phyloP scores from a whole-genome alignment of 345 rosid genomes.

The Linum lewisii region DNA sequence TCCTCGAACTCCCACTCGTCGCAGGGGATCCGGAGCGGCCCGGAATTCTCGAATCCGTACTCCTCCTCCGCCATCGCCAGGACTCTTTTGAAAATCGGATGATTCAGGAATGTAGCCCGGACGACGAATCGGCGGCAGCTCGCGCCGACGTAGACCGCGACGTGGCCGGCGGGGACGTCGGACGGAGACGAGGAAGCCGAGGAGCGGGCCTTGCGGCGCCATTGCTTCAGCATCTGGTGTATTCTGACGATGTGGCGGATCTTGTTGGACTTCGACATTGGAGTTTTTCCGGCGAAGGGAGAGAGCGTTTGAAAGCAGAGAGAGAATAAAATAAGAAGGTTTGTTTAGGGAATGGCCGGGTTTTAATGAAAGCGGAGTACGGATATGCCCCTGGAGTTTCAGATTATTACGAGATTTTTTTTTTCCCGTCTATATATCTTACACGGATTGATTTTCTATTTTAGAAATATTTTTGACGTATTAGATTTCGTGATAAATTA shows the following conservation, averaged over 20 bases:
- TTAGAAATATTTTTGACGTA: too few relatives aligned
- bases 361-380: neutral
- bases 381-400: constrained; percentile 3
- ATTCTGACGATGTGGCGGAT: constrained; percentile 66
- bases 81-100: constrained; percentile 60
- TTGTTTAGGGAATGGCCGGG: neutral
- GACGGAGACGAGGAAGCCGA: constrained; percentile 3
- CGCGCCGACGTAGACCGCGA: constrained; percentile 65
- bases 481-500: too few relatives aligned
- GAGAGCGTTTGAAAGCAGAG: neutral
- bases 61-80: constrained; percentile 79
- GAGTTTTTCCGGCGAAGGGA: constrained; percentile 2
- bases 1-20: constrained; percentile 73
- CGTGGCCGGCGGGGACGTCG: constrained; percentile 19
- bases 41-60: constrained; percentile 62
- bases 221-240: constrained; percentile 68
- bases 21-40: constrained; percentile 74
- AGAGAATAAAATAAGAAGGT: neutral
- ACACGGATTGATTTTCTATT: too few relatives aligned
- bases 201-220: constrained; percentile 65
- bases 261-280: constrained; percentile 39
- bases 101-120: constrained; percentile 73
- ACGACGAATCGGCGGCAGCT: constrained; percentile 51
- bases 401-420: constrained; percentile 17
- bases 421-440: neutral